These are phyloP conservation scores for Dipodascopsis tothii DNA, from an alignment of 805 yeast genomes.

Conservation along the genomic window DNA sequence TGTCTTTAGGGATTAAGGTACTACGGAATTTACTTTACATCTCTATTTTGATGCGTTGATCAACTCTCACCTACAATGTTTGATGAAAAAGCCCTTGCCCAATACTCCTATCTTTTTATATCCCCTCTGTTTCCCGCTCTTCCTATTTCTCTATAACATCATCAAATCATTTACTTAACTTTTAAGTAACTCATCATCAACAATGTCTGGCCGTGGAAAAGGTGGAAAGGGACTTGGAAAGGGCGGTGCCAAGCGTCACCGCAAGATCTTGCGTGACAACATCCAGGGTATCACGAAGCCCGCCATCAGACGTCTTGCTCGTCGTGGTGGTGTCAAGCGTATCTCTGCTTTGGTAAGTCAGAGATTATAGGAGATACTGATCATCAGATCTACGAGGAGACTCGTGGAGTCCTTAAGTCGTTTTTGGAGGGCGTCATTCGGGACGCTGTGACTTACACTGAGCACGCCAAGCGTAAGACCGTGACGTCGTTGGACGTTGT, in stretches of 20 bases:
- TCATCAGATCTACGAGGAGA: conserved; percentile 83
- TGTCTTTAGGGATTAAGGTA: no score
- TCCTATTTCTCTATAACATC: neutral
- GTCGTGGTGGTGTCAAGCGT: conserved; percentile 99
- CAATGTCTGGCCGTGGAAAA: conserved; percentile 99
- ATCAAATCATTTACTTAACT: no score
- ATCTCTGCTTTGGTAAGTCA: conserved; percentile 73
- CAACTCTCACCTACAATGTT: neutral
- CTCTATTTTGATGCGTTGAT: neutral
- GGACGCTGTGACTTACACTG: conserved; percentile 99
- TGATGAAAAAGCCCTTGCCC: neutral
- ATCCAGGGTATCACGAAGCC: conserved; percentile 99
- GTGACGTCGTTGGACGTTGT: conserved; percentile 98
- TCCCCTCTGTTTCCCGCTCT: neutral
- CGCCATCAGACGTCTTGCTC: conserved; percentile 98
- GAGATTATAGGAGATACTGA: no score
- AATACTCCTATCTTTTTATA: neutral
- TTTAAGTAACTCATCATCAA: conserved; percentile 26
- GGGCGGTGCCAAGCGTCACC: conserved; percentile 99
- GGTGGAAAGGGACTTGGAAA: conserved; percentile 99
- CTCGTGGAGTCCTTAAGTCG: conserved; percentile 90
- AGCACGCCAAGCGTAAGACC: conserved; percentile 99
- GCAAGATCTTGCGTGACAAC: conserved; percentile 98
- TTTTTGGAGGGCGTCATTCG: conserved; percentile 96
- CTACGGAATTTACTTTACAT: no score